Evolutionary conservation across 441 rosid species (phyloP).

Genomic region (Theobroma grandiflorum): DNA sequence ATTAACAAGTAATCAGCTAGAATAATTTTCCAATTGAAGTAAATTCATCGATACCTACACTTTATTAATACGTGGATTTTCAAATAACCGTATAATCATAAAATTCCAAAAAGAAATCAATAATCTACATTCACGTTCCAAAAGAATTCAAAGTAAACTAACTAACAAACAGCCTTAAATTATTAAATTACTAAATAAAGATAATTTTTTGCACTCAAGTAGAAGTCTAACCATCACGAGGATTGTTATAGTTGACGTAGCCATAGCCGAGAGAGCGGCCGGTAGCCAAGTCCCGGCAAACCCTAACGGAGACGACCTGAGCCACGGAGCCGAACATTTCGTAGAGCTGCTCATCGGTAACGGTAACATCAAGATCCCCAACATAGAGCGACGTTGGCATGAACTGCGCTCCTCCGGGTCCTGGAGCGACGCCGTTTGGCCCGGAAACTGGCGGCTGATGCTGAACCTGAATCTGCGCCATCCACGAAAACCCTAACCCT

Average conservation of each 20-base stretch:
- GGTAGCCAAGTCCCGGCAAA: conserved; percentile 66
- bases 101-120: neutral
- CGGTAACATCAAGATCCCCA: conserved; percentile 68
- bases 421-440: conserved; percentile 46
- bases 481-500: conserved; percentile 27
- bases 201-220: neutral
- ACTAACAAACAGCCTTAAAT: neutral
- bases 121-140: neutral
- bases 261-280: conserved; percentile 80
- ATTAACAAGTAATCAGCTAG: neutral
- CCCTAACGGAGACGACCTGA: conserved; percentile 72
- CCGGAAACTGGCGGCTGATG: conserved; percentile 55
- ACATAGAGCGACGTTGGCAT: conserved; percentile 66
- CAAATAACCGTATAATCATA: neutral
- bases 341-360: conserved; percentile 70
- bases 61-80: neutral
- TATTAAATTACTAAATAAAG: neutral
- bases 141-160: neutral
- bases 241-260: conserved; percentile 64
- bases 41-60: neutral
- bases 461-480: conserved; percentile 83
- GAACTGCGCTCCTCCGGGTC: conserved; percentile 47
- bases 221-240: conserved; percentile 60
- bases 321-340: conserved; percentile 67
- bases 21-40: neutral